Conservation (phyloP, 2,329 filamentous ascomycete genomes). For the Fusarium pseudograminearum region DNA sequence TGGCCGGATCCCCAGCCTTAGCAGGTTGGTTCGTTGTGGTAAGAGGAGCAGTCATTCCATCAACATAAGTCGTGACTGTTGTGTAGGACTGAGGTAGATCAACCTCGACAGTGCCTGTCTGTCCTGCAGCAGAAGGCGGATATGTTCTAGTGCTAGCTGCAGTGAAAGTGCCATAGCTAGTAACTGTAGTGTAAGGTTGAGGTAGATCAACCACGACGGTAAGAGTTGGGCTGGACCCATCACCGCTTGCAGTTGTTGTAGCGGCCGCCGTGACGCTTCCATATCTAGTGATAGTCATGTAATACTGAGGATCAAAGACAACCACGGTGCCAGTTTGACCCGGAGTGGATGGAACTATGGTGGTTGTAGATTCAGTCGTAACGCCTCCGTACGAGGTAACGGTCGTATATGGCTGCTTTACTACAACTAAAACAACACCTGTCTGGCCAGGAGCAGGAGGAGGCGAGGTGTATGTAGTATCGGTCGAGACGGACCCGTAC, state of each 20-base stretch:
- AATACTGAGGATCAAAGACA: not conserved
- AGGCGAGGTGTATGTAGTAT: too few relatives aligned
- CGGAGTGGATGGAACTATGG: not conserved
- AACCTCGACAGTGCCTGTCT: not conserved
- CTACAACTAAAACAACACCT: too few relatives aligned
- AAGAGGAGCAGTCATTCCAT: too few relatives aligned
- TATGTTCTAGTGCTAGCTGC: not conserved
- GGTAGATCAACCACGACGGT: not conserved
- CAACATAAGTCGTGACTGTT: not conserved
- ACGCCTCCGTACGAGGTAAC: not conserved
- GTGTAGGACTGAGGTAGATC: conserved; percentile 4
- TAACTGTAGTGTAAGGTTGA: conserved; percentile 1
- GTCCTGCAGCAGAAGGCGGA: not conserved
- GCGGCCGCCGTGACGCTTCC: not conserved
- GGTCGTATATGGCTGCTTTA: too few relatives aligned
- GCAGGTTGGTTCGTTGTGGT: too few relatives aligned
- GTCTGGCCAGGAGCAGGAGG: too few relatives aligned
- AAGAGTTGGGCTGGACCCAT: not conserved
- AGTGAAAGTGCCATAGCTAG: not conserved
- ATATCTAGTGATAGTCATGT: not conserved
- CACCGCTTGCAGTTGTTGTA: not conserved
- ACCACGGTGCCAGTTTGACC: not conserved
- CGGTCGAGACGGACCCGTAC: too few relatives aligned
- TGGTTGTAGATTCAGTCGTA: not conserved
- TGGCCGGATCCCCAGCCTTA: not conserved